Evolutionary conservation across 73 alveolate genomes (phyloP).

Genomic region (Tetrahymena thermophila): DNA sequence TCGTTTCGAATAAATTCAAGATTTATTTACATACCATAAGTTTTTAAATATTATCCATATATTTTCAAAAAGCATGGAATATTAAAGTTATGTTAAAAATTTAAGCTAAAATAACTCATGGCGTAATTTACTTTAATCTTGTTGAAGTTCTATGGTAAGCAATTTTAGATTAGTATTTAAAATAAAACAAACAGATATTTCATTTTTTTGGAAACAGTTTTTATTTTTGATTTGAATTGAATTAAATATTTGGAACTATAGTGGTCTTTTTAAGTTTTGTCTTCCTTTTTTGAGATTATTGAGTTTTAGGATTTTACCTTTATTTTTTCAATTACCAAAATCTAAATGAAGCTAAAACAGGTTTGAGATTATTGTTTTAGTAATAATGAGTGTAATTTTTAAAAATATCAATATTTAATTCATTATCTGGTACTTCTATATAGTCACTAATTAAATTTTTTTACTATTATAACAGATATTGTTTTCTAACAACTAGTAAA

Average conservation of each 20-base stretch:
- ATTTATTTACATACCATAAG: too few species aligned
- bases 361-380: neutral
- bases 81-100: too few species aligned
- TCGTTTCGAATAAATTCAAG: too few species aligned
- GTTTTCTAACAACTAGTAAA: neutral
- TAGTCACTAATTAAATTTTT: neutral
- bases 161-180: too few species aligned
- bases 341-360: neutral
- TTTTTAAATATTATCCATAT: too few species aligned
- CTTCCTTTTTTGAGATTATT: neutral
- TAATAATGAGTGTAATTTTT: neutral
- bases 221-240: neutral
- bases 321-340: neutral
- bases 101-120: too few species aligned
- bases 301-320: neutral
- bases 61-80: too few species aligned
- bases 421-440: neutral
- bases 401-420: neutral
- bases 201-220: too few species aligned
- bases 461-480: neutral
- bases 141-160: too few species aligned
- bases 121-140: too few species aligned
- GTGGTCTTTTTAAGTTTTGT: neutral
- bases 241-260: neutral
- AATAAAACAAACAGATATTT: too few species aligned